Evolutionary conservation across 78 protist genomes (phyloP).

Genomic region (Dictyostelium intermedium): DNA sequence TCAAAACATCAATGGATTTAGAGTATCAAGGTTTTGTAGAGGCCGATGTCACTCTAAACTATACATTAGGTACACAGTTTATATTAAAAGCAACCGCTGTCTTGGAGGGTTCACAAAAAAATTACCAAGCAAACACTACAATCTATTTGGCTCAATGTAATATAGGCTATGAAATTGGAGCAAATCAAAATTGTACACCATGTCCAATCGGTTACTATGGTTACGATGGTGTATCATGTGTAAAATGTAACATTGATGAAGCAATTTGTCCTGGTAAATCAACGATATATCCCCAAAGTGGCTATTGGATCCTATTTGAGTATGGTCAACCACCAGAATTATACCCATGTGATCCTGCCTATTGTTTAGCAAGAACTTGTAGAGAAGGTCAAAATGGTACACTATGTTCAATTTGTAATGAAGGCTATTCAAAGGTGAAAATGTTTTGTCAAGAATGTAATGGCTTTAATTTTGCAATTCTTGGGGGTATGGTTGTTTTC

Average conservation of each 20-base stretch:
- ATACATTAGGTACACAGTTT: not conserved
- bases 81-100: not conserved
- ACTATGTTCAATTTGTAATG: constrained; percentile 8
- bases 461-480: not conserved
- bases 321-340: not conserved
- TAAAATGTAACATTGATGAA: not conserved
- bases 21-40: not conserved
- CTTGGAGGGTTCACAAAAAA: not conserved
- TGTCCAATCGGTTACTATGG: constrained; percentile 36
- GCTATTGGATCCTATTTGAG: constrained; percentile 17
- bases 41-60: not conserved
- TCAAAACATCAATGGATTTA: not conserved
- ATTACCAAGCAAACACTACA: not conserved
- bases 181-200: not conserved
- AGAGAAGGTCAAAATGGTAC: constrained; percentile 9
- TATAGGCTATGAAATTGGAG: constrained; percentile 13
- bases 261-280: constrained; percentile 49
- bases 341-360: constrained; percentile 45
- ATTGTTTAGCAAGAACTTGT: constrained; percentile 1
- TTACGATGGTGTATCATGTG: constrained; percentile 20
- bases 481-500: not conserved
- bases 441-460: constrained; percentile 22
- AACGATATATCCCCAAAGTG: not conserved
- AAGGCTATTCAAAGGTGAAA: constrained; percentile 61
- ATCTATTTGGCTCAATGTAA: not conserved